Conservation (phyloP, 495 filamentous ascomycete species). For the Chaetomidium leptoderma region DNA sequence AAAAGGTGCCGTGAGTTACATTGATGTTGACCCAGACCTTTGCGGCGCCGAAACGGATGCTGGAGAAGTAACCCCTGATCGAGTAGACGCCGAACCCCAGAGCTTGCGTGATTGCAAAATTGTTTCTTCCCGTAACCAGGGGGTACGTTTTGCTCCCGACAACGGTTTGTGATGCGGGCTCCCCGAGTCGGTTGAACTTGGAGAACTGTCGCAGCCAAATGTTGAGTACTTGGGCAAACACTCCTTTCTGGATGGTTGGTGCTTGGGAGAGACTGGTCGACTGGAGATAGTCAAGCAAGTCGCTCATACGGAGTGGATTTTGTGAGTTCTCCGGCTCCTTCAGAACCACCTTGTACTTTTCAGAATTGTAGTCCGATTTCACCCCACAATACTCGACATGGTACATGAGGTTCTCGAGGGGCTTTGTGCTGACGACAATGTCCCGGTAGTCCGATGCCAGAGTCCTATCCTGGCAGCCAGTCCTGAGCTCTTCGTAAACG, state of each 20-base stretch:
- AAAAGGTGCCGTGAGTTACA: background rate
- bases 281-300: background rate
- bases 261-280: background rate
- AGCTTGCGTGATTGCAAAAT: background rate
- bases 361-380: background rate
- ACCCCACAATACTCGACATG: background rate
- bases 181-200: background rate
- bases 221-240: background rate
- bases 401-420: background rate
- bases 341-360: background rate
- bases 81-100: background rate
- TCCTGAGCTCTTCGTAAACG: background rate
- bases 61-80: background rate
- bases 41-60: background rate
- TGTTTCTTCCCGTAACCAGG: background rate
- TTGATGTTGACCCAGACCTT: background rate
- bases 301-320: background rate
- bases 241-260: background rate
- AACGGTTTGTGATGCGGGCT: background rate
- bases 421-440: background rate
- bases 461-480: background rate
- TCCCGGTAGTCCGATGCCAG: background rate
- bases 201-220: background rate
- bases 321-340: background rate
- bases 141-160: background rate